These are phyloP conservation scores for Cryoendolithus antarcticus DNA, from an alignment of 2,329 filamentous ascomycete species.

Conservation along the genomic window DNA sequence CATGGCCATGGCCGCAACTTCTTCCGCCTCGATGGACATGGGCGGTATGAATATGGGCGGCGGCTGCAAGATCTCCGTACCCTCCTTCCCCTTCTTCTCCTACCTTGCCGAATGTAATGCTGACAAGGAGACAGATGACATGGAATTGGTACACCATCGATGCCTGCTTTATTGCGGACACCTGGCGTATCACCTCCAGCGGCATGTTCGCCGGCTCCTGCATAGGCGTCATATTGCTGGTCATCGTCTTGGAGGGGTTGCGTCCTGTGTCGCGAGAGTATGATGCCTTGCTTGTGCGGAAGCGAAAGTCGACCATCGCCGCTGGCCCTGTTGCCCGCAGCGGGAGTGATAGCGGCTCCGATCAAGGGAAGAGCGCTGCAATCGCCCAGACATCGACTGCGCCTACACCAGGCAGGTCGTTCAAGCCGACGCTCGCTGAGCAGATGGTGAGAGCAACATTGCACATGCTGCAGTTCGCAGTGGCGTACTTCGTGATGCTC, in stretches of 20 bases:
- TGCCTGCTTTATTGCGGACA: constrained; percentile 54
- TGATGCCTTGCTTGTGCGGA: constrained; percentile 51
- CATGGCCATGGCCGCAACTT: constrained; percentile 1
- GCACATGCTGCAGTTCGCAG: constrained; percentile 58
- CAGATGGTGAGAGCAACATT: constrained; percentile 55
- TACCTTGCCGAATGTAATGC: not conserved
- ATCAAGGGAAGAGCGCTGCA: constrained; percentile 1
- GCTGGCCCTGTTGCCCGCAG: not conserved
- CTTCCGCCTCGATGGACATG: constrained; percentile 11
- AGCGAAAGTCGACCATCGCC: constrained; percentile 6
- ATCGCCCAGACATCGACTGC: not conserved
- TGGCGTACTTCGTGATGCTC: constrained; percentile 67
- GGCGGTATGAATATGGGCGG: constrained; percentile 14
- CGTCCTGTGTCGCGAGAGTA: constrained; percentile 61
- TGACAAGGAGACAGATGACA: too few species aligned
- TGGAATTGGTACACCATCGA: constrained; percentile 70
- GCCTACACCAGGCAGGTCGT: not conserved
- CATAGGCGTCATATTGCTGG: constrained; percentile 64
- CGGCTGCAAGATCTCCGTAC: constrained; percentile 28
- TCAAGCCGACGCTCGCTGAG: constrained; percentile 48
- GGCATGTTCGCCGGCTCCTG: constrained; percentile 71
- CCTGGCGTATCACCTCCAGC: constrained; percentile 57
- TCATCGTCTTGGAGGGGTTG: constrained; percentile 58
- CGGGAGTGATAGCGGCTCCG: not conserved
- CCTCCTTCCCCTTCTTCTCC: constrained; percentile 3